Evolutionary conservation across 2,329 filamentous ascomycete species (phyloP).

Genomic region (Daldinia sp.): DNA sequence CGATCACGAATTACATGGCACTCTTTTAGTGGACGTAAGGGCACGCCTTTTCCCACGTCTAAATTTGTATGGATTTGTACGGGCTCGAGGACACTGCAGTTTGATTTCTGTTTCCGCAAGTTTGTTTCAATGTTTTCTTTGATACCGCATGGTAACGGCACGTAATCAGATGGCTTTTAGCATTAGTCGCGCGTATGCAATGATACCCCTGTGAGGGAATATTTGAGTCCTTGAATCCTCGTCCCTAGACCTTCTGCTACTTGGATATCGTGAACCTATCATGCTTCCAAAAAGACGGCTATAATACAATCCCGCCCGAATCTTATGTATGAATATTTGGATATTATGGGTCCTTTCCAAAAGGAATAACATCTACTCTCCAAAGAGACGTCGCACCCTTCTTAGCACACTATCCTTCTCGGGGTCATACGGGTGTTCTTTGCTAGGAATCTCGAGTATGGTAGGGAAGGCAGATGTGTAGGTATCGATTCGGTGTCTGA

Average conservation of each 20-base stretch:
- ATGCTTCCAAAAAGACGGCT: slow-evolving; percentile 25
- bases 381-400: slow-evolving; percentile 75
- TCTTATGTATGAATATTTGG: background rate
- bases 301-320: slow-evolving; percentile 22
- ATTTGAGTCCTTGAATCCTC: slow-evolving; percentile 22
- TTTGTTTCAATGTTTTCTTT: slow-evolving; percentile 19
- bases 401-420: slow-evolving; percentile 98
- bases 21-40: slow-evolving; percentile 26
- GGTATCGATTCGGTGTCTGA: slow-evolving; percentile 87
- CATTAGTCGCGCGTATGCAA: slow-evolving; percentile 31
- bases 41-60: slow-evolving; percentile 21
- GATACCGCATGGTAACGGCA: slow-evolving; percentile 27
- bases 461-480: slow-evolving; percentile 97
- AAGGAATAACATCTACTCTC: slow-evolving; percentile 65
- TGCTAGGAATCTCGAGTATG: slow-evolving; percentile 95
- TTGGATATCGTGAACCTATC: slow-evolving; percentile 12
- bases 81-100: slow-evolving; percentile 29
- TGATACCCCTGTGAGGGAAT: slow-evolving; percentile 31
- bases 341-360: background rate
- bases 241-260: background rate
- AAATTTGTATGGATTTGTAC: slow-evolving; percentile 34
- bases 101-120: slow-evolving; percentile 26
- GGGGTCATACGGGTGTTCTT: slow-evolving; percentile 98
- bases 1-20: slow-evolving; percentile 31
- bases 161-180: slow-evolving; percentile 31